A percentile compares a stretch with the other conserved stretches of the same genome.
These are phyloP conservation scores for Geotrichum citri-aurantii DNA, from an alignment of 1,139 yeast species.

Conservation along the genomic window DNA sequence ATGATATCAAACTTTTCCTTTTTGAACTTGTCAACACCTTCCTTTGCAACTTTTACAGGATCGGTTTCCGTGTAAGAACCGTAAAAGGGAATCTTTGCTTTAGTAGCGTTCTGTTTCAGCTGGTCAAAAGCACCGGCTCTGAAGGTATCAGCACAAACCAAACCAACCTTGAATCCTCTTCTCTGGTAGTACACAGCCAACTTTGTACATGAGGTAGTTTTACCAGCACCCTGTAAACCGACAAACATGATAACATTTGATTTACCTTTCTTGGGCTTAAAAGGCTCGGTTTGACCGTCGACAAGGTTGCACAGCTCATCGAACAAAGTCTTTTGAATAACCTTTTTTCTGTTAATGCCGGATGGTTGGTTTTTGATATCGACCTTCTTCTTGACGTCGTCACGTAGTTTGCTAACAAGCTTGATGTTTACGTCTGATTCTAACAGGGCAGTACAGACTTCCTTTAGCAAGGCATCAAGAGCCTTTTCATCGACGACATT, in stretches of 20 bases:
- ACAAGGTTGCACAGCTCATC: conserved; percentile 87
- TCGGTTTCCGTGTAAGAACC: conserved; percentile 96
- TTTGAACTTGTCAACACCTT: conserved; percentile 88
- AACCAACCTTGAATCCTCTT: conserved; percentile 89
- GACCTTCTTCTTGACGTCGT: conserved; percentile 57
- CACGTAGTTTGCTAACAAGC: conserved; percentile 72
- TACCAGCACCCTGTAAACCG: conserved; percentile 98
- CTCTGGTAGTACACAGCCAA: conserved; percentile 91
- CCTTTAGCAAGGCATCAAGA: conserved; percentile 69
- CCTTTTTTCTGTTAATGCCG: conserved; percentile 57
- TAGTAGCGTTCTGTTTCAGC: conserved; percentile 92
- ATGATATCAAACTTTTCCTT: conserved; percentile 88
- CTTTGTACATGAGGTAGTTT: conserved; percentile 95
- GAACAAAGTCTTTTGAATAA: conserved; percentile 85
- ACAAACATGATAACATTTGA: conserved; percentile 88
- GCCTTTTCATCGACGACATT: conserved; percentile 56
- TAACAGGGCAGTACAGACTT: conserved; percentile 79
- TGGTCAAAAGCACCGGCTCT: conserved; percentile 99
- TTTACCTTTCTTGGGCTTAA: conserved; percentile 78
- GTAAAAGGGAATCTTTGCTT: conserved; percentile 88
- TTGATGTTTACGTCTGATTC: conserved; percentile 90
- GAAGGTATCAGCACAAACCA: conserved; percentile 98
- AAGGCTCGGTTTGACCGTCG: conserved; percentile 57
- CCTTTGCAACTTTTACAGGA: conserved; percentile 86
- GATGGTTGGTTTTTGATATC: conserved; percentile 48